phyloP scores from a whole-genome alignment of 768 basidiomycete genomes.

The Candolleomyces eurysporus region DNA sequence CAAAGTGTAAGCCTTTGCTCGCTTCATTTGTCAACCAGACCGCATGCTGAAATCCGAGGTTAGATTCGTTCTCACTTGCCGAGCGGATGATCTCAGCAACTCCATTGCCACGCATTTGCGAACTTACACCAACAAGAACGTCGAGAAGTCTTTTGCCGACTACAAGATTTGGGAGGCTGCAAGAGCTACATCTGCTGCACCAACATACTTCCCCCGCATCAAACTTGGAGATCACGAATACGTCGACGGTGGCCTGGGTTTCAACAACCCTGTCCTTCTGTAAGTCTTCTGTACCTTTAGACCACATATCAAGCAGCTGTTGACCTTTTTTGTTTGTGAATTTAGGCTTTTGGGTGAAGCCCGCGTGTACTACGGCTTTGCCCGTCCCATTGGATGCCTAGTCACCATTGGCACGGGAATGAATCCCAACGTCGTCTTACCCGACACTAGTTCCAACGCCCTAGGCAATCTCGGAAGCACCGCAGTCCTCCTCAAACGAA shows the following conservation, averaged over 20 bases:
- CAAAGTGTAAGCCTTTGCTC: conserved; percentile 25
- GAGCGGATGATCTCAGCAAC: conserved; percentile 22
- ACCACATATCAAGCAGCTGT: too few relatives aligned
- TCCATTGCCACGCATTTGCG: conserved; percentile 26
- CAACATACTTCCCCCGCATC: conserved; percentile 23
- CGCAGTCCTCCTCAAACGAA: conserved; percentile 8
- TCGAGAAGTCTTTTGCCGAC: conserved; percentile 22
- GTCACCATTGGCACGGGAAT: conserved; percentile 26
- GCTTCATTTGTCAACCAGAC: background rate
- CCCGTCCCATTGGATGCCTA: conserved; percentile 18
- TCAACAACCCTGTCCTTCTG: conserved; percentile 31
- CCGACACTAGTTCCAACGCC: conserved; percentile 11
- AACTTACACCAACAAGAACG: conserved; percentile 14
- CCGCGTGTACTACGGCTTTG: conserved; percentile 19
- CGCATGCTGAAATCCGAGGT: background rate
- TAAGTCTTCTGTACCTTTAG: conserved; percentile 7
- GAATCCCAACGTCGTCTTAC: conserved; percentile 17
- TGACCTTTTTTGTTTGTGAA: background rate
- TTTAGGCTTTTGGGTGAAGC: conserved; percentile 27
- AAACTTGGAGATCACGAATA: conserved; percentile 24
- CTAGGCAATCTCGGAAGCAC: conserved; percentile 10
- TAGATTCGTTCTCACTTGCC: conserved; percentile 18
- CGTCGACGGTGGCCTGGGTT: conserved; percentile 30
- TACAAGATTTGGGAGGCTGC: conserved; percentile 32
- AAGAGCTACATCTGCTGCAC: conserved; percentile 34